Evolutionary conservation across 176 grass and related monocot genomes (phyloP), one percentile per base, ranked within the genome.

Genomic region (Bonia amplexicaulis): DNA sequence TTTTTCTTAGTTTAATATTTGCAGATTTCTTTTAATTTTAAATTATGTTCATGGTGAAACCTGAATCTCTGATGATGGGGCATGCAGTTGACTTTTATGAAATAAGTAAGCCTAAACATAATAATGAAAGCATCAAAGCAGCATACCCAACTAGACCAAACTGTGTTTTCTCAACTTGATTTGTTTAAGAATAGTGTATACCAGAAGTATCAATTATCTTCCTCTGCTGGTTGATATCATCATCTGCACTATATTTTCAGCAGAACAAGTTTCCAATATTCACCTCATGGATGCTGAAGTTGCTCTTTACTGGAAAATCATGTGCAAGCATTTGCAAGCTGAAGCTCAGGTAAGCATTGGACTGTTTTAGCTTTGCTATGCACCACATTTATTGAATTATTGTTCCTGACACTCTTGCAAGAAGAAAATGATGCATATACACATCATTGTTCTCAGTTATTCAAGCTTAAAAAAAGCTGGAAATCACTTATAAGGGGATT

Each of bases 271-370:
- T 78, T 77, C 88, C 15, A 74, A 46, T 65, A 82, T 92, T 92
- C 80, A 86, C 68, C 87, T 98, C 69, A 98, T 94, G 90, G 90
- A 90, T 74, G 89, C 93, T 47, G 96, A 98, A 83, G 74, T 80
- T 87, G 91, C 91, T 85, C 89, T 98, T 82, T 98, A 98, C 85
- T 98, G 93, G 96, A 98, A 83, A 84, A 88, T 81, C 65, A 66
- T 94, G 51, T 98, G 93, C 88, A 90, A 79, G 78, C 93, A 92
- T 90, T 87, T 98, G 86, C 91, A 98, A 85, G 90, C 84, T 82
- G 90, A 95, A 91, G 96, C 96, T 92, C 90, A 96, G 88, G 96
- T 96, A 89, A 90, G 73, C 66, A 84, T 40, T 66, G 59, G 10
- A 67, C 3, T 48, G 14, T 76, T 61, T 72, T 85, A 40, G 29